These are phyloP conservation scores for Lyophyllum shimeji DNA, from an alignment of 768 basidiomycete genomes.

Conservation along the genomic window DNA sequence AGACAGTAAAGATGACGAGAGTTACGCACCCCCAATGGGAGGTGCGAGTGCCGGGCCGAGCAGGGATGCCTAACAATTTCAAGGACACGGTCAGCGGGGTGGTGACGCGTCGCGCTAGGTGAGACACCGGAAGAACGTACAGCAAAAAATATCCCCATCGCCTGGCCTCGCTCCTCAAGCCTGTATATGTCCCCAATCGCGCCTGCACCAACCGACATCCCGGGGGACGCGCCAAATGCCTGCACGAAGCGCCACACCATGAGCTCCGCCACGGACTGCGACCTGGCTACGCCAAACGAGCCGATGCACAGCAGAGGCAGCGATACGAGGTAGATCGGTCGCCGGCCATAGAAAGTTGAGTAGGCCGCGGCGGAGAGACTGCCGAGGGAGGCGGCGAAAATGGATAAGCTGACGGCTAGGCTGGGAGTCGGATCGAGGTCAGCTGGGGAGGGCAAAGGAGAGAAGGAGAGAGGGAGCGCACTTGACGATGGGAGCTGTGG, in stretches of 20 bases:
- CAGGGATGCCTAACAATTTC: slow-evolving; percentile 55
- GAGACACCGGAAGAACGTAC: slow-evolving; percentile 10
- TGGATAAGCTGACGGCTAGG: slow-evolving; percentile 35
- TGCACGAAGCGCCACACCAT: slow-evolving; percentile 62
- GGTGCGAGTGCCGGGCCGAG: slow-evolving; percentile 66
- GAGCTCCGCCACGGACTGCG: slow-evolving; percentile 41
- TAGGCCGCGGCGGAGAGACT: slow-evolving; percentile 33
- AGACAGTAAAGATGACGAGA: too few relatives aligned
- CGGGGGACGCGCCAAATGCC: slow-evolving; percentile 60
- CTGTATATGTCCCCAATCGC: slow-evolving; percentile 62
- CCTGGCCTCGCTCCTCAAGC: slow-evolving; percentile 52
- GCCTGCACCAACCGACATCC: slow-evolving; percentile 48
- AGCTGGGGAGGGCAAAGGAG: background rate
- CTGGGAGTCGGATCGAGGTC: slow-evolving; percentile 13
- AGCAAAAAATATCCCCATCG: slow-evolving; percentile 38
- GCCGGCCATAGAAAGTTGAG: slow-evolving; percentile 53
- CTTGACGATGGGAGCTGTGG: slow-evolving; percentile 60
- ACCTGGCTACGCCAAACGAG: slow-evolving; percentile 56
- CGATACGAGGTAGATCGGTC: slow-evolving; percentile 54
- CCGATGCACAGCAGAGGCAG: slow-evolving; percentile 59
- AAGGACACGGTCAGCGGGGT: background rate
- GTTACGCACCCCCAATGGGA: slow-evolving; percentile 45
- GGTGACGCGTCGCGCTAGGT: too few relatives aligned
- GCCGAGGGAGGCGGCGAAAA: slow-evolving; percentile 33
- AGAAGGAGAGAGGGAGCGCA: slow-evolving; percentile 16